A percentile compares a stretch with the other conserved stretches of the same genome.
Conservation (phyloP, 2,329 filamentous ascomycete species). For the Thermoascus crustaceus region DNA sequence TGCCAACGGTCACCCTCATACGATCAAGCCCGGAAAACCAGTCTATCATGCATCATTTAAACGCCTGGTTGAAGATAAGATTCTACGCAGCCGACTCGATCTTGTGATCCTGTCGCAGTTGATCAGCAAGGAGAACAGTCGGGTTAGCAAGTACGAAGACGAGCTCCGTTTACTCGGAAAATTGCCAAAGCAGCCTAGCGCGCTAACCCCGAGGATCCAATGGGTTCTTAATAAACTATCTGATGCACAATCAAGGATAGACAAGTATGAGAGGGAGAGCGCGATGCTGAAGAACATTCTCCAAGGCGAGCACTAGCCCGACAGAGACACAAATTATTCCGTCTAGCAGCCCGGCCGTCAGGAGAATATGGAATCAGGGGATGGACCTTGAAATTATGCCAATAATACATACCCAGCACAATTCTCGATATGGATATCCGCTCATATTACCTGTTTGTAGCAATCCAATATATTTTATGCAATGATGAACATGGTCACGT, state of each 20-base stretch:
- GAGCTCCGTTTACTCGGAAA: conserved; percentile 66
- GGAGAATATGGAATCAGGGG: no score
- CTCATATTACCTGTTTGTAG: no score
- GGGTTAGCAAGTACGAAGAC: conserved; percentile 68
- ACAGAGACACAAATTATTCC: no score
- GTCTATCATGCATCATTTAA: conserved; percentile 80
- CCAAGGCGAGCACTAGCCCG: conserved; percentile 40
- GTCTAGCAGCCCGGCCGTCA: no score
- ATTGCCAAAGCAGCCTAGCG: conserved; percentile 61
- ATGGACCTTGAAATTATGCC: no score
- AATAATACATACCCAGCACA: no score
- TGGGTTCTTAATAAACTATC: conserved; percentile 70
- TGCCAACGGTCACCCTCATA: conserved; percentile 66
- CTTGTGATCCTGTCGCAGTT: conserved; percentile 61
- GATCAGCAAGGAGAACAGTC: conserved; percentile 62
- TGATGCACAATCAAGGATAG: conserved; percentile 65
- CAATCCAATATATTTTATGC: no score
- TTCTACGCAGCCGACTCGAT: conserved; percentile 65
- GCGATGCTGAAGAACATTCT: conserved; percentile 63
- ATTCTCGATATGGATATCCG: no score
- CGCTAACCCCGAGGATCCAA: conserved; percentile 57
- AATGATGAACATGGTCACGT: no score
- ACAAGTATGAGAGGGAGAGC: conserved; percentile 65
- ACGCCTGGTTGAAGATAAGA: conserved; percentile 60
- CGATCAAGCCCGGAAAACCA: conserved; percentile 72